phyloP scores from a whole-genome alignment of 148 eudicot species.

The Arbutus unedo region DNA sequence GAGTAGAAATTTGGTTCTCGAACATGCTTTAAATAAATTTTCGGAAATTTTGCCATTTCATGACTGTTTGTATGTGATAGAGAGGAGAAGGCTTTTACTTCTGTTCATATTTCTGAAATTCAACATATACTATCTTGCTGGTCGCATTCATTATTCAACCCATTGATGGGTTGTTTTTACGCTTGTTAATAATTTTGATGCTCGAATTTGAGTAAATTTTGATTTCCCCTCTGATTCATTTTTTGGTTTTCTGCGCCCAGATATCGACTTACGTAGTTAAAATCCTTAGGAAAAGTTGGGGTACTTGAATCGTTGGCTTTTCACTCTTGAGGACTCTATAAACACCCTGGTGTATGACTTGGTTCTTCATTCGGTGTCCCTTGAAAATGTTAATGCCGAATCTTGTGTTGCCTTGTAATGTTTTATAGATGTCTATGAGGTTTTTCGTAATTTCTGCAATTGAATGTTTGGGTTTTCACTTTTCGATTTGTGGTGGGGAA shows the following conservation, averaged over 20 bases:
- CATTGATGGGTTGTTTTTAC: neutral
- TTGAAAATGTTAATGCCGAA: neutral
- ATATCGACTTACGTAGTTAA: neutral
- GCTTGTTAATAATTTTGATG: neutral
- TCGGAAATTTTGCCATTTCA: neutral
- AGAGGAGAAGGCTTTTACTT: neutral
- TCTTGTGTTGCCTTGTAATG: neutral
- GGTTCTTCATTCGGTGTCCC: neutral
- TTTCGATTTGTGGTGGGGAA: neutral
- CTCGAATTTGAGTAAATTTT: neutral
- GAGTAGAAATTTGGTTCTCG: neutral
- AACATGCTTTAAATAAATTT: conserved; percentile 4
- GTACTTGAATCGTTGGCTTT: neutral
- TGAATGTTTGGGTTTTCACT: neutral
- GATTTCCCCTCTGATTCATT: neutral
- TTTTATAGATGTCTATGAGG: neutral
- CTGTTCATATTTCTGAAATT: neutral
- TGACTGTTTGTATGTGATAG: neutral
- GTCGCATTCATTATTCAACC: neutral
- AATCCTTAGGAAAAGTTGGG: neutral
- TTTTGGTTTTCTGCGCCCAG: neutral
- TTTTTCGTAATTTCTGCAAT: neutral
- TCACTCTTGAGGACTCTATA: neutral
- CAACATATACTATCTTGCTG: neutral
- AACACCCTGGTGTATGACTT: neutral